Evolutionary conservation across 2,329 filamentous ascomycete genomes (phyloP), one percentile per base, ranked within the genome.

Genomic region (Epichloe typhina): DNA sequence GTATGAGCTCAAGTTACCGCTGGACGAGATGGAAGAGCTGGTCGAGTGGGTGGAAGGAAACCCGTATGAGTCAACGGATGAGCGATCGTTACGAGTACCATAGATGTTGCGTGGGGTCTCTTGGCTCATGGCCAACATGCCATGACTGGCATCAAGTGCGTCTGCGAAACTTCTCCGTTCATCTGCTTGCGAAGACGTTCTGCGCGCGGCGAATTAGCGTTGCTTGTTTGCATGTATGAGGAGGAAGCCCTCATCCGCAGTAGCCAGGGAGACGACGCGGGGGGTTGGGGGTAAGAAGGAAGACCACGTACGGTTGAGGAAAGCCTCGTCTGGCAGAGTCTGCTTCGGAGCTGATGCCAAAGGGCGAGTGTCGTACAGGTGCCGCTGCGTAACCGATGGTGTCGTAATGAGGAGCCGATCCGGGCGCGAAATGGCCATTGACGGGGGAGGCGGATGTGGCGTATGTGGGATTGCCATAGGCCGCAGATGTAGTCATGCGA

Each of bases 81-180:
- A 83, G 56, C 88, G 77, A 52, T 79, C 77, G 52, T 82, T 70
- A 54, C 76, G 72, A 56, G 79, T 77, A 54, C 85, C 88, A 63
- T 95, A 95, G 60, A 95, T 88, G 64, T 91, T 93, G 55, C 90
- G 77, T 12, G 90, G 88, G 1, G 89, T 95, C 60, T 96, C 89
- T 70, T 96, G 89, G 76, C 88, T 95, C 78, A 97, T 86, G 38
- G 89, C 88, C 26, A 96, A 79, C 87, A 97, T 96, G 59, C 89
- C 88, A 54, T 93, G 86, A 65, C 89, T 90, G 23, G 90, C 90
- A 66, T 96, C 91, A 51, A 97, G 81, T 31, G 88, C 88, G 64
- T 96, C 91, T 57, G 84, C 87, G 66, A 90, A 94, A 59, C 83
- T 84, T 59, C 84, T 66, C 73, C 82, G 64, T 70, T 79, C 72